phyloP scores from a whole-genome alignment of 2,329 filamentous ascomycete species.

The Fusarium decemcellulare region DNA sequence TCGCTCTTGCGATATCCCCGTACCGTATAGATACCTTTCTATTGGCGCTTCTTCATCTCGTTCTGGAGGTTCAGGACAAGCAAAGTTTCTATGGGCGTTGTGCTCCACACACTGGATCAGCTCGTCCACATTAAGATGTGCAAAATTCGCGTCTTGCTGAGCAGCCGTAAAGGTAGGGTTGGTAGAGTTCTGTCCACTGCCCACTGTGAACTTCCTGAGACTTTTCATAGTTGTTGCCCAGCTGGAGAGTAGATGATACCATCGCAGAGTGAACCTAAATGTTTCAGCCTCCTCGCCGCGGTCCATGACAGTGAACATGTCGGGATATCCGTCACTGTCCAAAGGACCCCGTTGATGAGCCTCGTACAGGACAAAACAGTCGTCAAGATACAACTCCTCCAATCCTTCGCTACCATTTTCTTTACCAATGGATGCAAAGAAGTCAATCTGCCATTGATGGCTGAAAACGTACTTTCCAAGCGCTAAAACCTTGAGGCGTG shows the following conservation, averaged over 20 bases:
- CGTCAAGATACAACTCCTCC: conserved; percentile 57
- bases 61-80: neutral
- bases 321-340: conserved; percentile 2
- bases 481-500: conserved; percentile 52
- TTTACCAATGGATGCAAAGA: conserved; percentile 56
- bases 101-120: neutral
- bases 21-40: conserved; percentile 7
- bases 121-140: rapidly evolving
- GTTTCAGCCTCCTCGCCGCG: neutral
- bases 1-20: neutral
- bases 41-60: no score
- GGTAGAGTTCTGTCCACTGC: no score
- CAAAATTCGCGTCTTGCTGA: neutral
- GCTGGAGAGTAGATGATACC: conserved; percentile 18
- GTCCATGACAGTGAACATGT: neutral
- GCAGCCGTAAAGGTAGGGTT: neutral
- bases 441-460: conserved; percentile 62
- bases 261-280: conserved; percentile 11
- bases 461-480: conserved; percentile 59
- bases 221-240: conserved; percentile 29
- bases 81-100: conserved; percentile 6
- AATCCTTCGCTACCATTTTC: conserved; percentile 42
- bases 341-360: conserved; percentile 2
- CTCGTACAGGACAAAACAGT: conserved; percentile 54
- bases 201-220: neutral